phyloP scores from a whole-genome alignment of 148 eudicot species.

The Silene latifolia region DNA sequence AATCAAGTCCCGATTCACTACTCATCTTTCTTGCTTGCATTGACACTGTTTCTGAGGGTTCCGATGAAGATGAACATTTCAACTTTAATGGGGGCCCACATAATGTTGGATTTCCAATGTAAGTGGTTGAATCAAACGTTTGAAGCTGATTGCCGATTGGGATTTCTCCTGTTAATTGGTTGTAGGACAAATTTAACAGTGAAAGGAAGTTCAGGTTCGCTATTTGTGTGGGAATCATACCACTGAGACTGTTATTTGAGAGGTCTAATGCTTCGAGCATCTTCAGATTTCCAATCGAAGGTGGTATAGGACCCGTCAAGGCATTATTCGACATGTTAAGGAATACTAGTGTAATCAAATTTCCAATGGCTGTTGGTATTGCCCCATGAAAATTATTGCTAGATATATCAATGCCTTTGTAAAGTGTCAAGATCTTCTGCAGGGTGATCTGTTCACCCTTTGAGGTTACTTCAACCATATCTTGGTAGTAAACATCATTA shows the following conservation, averaged over 20 bases:
- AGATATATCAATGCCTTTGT: constrained; percentile 17
- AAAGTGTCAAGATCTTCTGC: constrained; percentile 11
- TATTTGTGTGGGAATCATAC: constrained; percentile 28
- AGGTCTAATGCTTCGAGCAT: constrained; percentile 40
- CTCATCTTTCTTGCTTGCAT: neutral
- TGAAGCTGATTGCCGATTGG: constrained; percentile 24
- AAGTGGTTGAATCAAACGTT: constrained; percentile 17
- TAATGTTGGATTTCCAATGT: constrained; percentile 26
- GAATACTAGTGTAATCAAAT: constrained; percentile 11
- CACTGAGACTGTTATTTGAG: constrained; percentile 25
- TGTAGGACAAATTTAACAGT: constrained; percentile 24
- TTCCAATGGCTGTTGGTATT: constrained; percentile 27
- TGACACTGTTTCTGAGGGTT: neutral
- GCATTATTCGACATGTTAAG: constrained; percentile 40
- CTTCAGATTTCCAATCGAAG: constrained; percentile 25
- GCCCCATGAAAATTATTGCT: constrained; percentile 31
- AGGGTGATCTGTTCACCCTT: neutral
- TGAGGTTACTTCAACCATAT: neutral
- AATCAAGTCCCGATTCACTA: neutral
- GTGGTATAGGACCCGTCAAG: constrained; percentile 28
- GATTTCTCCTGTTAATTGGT: constrained; percentile 22
- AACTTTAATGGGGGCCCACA: constrained; percentile 23
- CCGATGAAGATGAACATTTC: neutral
- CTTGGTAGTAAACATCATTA: constrained; percentile 13
- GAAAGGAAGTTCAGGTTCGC: constrained; percentile 15